Conservation (phyloP, 1,284 basidiomycete genomes). For the Amylostereum chailletii region DNA sequence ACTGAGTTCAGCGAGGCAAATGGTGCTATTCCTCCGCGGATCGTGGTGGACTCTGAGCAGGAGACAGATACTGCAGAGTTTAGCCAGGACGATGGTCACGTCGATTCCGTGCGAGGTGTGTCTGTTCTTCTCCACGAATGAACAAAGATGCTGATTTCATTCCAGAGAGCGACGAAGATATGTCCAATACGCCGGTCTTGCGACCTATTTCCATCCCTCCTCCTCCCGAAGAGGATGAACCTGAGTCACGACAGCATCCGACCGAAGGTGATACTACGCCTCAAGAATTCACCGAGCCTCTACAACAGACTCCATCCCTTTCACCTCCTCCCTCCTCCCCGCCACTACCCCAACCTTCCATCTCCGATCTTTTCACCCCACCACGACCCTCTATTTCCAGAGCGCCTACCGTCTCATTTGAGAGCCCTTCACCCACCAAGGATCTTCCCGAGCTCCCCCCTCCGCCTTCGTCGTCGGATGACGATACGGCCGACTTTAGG, state of each 20-base stretch:
- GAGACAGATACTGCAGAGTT: conserved; percentile 8
- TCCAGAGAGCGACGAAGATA: conserved; percentile 31
- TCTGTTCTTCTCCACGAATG: not conserved
- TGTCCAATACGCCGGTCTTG: conserved; percentile 29
- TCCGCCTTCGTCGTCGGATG: conserved; percentile 44
- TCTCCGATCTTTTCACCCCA: conserved; percentile 33
- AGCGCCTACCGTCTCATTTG: conserved; percentile 37
- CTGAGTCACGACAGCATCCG: not conserved
- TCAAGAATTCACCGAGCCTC: conserved; percentile 8
- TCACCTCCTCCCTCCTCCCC: conserved; percentile 18
- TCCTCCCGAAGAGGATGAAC: conserved; percentile 12
- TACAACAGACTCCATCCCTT: not conserved
- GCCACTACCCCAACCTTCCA: conserved; percentile 13
- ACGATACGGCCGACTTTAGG: conserved; percentile 25
- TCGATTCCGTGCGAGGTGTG: conserved; percentile 27
- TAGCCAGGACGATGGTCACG: conserved; percentile 16
- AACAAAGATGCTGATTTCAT: conserved; percentile 3
- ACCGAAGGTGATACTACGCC: too few relatives aligned
- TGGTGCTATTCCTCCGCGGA: conserved; percentile 18
- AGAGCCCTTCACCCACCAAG: conserved; percentile 54
- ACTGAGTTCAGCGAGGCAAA: conserved; percentile 22
- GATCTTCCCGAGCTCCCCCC: conserved; percentile 39
- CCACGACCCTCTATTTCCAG: conserved; percentile 34
- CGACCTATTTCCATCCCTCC: conserved; percentile 23
- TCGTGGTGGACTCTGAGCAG: conserved; percentile 11